Evolutionary conservation across 2,329 filamentous ascomycete genomes (phyloP).

Genomic region (Blumeriella jaapii): DNA sequence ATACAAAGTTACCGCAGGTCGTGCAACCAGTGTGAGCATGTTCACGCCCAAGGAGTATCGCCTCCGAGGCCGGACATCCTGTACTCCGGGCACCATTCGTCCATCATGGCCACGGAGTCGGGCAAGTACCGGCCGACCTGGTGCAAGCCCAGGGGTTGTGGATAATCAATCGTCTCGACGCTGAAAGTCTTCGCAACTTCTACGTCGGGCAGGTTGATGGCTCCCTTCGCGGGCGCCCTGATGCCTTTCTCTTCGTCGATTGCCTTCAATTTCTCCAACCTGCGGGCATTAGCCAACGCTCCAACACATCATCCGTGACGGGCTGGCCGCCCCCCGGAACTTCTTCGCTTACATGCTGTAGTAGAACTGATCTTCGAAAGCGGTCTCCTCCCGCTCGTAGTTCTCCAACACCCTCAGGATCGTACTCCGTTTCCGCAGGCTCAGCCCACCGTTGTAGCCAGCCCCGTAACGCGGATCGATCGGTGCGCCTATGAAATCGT

Average conservation of each 20-base stretch:
- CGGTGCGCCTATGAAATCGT: constrained; percentile 29
- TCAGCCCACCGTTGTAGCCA: constrained; percentile 30
- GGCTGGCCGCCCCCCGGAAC: no score
- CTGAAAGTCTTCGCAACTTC: constrained; percentile 24
- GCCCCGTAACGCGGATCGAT: constrained; percentile 17
- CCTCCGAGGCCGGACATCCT: constrained; percentile 7
- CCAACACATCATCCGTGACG: background rate
- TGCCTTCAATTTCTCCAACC: constrained; percentile 16
- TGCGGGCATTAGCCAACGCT: constrained; percentile 4
- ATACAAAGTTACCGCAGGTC: no score
- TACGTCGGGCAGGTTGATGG: constrained; percentile 21
- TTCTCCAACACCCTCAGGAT: constrained; percentile 24
- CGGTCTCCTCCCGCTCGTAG: constrained; percentile 17
- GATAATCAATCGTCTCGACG: constrained; percentile 25
- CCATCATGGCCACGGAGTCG: constrained; percentile 12
- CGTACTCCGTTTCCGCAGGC: constrained; percentile 28
- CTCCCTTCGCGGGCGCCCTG: constrained; percentile 13
- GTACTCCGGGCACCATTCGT: constrained; percentile 16
- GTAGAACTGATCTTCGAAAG: constrained; percentile 25
- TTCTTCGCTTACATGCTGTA: constrained; percentile 21
- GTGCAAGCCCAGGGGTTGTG: constrained; percentile 25
- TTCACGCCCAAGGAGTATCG: no score
- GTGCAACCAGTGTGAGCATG: no score
- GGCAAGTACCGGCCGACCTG: constrained; percentile 23
- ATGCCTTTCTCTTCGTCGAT: constrained; percentile 15